phyloP scores from a whole-genome alignment of 768 basidiomycete species.

The Boletus vermiculosoides region DNA sequence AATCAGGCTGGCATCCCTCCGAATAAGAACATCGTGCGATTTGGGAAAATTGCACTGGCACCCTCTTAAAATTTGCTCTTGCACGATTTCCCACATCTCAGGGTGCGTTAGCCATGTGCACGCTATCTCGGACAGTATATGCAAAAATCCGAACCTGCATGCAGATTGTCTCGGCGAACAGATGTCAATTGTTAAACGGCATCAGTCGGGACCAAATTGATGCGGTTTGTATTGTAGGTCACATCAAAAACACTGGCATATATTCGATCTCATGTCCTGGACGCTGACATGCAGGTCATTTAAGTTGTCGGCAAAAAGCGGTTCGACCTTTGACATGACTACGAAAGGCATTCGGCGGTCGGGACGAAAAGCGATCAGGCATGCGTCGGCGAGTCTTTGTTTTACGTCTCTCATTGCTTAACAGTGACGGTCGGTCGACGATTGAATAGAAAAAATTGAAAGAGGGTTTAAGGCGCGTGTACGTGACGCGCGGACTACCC shows the following conservation, averaged over 20 bases:
- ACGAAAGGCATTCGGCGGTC: background rate
- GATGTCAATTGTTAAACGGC: conserved; percentile 9
- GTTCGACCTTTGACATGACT: background rate
- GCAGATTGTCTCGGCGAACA: background rate
- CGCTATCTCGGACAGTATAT: background rate
- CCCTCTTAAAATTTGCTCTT: background rate
- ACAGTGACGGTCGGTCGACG: conserved; percentile 6
- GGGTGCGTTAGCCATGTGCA: conserved; percentile 1
- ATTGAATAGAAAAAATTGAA: conserved; percentile 20
- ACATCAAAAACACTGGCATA: background rate
- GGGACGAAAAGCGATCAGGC: background rate
- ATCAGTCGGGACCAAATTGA: background rate
- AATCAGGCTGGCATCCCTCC: background rate
- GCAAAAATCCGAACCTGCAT: background rate
- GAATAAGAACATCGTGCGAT: background rate
- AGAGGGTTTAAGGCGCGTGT: conserved; percentile 6
- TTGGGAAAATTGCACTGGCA: background rate
- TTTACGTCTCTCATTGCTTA: conserved; percentile 19
- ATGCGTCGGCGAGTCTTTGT: conserved; percentile 24
- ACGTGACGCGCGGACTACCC: conserved; percentile 10
- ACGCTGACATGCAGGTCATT: background rate
- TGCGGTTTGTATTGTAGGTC: background rate
- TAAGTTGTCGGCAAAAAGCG: background rate
- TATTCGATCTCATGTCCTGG: too few species aligned
- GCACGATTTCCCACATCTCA: conserved; percentile 4